These are phyloP conservation scores for Moesziomyces sp. DNA, from an alignment of 1,284 basidiomycete species.

Conservation along the genomic window DNA sequence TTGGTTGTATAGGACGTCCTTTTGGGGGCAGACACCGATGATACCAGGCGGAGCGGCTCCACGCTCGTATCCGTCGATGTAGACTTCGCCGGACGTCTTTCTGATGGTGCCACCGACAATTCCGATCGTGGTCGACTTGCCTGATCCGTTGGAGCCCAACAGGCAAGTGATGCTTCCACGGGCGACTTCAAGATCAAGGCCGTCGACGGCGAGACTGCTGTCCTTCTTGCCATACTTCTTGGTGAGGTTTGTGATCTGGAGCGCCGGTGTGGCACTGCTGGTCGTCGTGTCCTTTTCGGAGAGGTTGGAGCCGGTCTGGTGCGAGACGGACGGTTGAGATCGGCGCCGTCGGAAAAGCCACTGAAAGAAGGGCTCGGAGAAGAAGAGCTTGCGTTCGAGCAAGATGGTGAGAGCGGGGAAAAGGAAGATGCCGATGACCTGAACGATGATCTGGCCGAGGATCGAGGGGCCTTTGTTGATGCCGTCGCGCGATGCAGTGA, in stretches of 20 bases:
- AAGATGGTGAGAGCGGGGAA: slow-evolving; percentile 76
- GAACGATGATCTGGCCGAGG: slow-evolving; percentile 70
- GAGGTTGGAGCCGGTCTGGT: not conserved
- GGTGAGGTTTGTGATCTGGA: slow-evolving; percentile 29
- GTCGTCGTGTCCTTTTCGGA: slow-evolving; percentile 17
- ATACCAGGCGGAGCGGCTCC: slow-evolving; percentile 71
- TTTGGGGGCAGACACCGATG: slow-evolving; percentile 82
- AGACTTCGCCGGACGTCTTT: slow-evolving; percentile 72
- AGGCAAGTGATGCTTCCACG: slow-evolving; percentile 79
- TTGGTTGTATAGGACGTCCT: slow-evolving; percentile 83
- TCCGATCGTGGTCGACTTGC: slow-evolving; percentile 80
- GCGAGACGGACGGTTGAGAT: not conserved
- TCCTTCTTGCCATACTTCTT: slow-evolving; percentile 48
- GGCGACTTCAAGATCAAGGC: slow-evolving; percentile 74
- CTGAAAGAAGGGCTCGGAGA: slow-evolving; percentile 71
- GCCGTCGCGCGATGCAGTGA: slow-evolving; percentile 69
- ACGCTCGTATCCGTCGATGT: slow-evolving; percentile 72
- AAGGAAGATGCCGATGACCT: slow-evolving; percentile 74
- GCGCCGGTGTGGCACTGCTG: slow-evolving; percentile 19
- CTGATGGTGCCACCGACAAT: slow-evolving; percentile 76
- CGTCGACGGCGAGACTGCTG: slow-evolving; percentile 67
- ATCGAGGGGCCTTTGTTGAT: slow-evolving; percentile 71
- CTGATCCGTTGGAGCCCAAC: slow-evolving; percentile 76
- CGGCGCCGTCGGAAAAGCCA: slow-evolving; percentile 45
- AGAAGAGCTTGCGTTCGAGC: slow-evolving; percentile 75